phyloP scores from a whole-genome alignment of 306 rosid species.

The Herpetospermum pedunculosum region DNA sequence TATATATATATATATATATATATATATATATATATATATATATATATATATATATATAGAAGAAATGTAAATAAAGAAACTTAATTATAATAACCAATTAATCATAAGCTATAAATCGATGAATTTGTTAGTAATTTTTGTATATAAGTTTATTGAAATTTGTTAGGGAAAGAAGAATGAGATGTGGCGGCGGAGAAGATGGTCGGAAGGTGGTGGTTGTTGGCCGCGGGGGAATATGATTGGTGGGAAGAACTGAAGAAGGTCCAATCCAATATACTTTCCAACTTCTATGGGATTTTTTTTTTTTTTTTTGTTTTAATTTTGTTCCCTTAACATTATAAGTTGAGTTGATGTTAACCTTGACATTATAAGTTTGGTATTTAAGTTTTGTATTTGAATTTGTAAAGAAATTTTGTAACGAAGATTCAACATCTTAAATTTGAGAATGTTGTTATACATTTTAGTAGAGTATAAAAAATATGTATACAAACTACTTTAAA shows the following conservation, averaged over 20 bases:
- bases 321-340: too few species aligned
- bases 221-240: conserved; percentile 4
- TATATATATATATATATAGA: neutral
- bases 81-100: neutral
- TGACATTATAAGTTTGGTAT: too few species aligned
- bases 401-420: too few species aligned
- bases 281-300: neutral
- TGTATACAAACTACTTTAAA: too few species aligned
- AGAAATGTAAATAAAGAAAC: neutral
- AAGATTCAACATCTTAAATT: too few species aligned
- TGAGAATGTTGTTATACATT: too few species aligned
- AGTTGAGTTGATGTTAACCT: too few species aligned
- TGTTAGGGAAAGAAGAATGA: neutral
- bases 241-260: conserved; percentile 15
- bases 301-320: neutral
- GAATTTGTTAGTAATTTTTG: neutral
- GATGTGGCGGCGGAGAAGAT: neutral
- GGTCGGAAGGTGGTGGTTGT: neutral
- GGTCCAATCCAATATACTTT: conserved; percentile 15
- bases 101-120: neutral
- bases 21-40: neutral
- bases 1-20: neutral
- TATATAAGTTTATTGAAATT: neutral
- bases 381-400: too few species aligned
- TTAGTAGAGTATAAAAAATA: too few species aligned